These are phyloP conservation scores for Chaetomiaceae sp. DNA, from an alignment of 2,329 filamentous ascomycete genomes.

Conservation along the genomic window DNA sequence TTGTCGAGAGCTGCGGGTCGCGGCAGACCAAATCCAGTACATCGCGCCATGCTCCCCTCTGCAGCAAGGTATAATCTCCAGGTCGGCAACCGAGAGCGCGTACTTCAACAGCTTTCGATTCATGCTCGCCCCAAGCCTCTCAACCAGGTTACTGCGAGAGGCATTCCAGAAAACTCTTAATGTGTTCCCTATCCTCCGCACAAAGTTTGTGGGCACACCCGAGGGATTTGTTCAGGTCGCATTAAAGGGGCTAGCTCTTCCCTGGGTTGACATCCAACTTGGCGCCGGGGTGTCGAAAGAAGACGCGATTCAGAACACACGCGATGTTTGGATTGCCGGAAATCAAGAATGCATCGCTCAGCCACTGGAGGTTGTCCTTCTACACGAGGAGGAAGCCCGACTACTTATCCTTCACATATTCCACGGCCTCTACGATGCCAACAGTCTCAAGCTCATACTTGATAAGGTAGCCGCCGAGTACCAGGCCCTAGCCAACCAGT, in stretches of 20 bases:
- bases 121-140: slow-evolving; percentile 42
- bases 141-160: slow-evolving; percentile 43
- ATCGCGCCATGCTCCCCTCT: slow-evolving; percentile 80
- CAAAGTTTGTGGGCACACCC: slow-evolving; percentile 65
- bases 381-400: slow-evolving; percentile 28
- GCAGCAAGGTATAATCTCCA: slow-evolving; percentile 80
- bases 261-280: slow-evolving; percentile 41
- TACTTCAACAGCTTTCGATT: slow-evolving; percentile 79
- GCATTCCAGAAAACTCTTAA: slow-evolving; percentile 56
- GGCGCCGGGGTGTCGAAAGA: slow-evolving; percentile 31
- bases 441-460: slow-evolving; percentile 67
- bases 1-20: slow-evolving; percentile 49
- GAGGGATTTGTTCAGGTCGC: slow-evolving; percentile 76
- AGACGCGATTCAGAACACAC: slow-evolving; percentile 27
- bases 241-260: slow-evolving; percentile 39
- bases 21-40: slow-evolving; percentile 57
- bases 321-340: slow-evolving; percentile 47
- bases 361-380: slow-evolving; percentile 50
- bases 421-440: slow-evolving; percentile 83
- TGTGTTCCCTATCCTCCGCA: slow-evolving; percentile 63
- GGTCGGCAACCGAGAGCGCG: slow-evolving; percentile 46
- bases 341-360: slow-evolving; percentile 47
- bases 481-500: slow-evolving; percentile 19
- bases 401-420: slow-evolving; percentile 67
- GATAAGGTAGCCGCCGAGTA: slow-evolving; percentile 54